Base-by-base conservation (phyloP, 768 basidiomycete genomes). In the Kwoniella europaea region DNA sequence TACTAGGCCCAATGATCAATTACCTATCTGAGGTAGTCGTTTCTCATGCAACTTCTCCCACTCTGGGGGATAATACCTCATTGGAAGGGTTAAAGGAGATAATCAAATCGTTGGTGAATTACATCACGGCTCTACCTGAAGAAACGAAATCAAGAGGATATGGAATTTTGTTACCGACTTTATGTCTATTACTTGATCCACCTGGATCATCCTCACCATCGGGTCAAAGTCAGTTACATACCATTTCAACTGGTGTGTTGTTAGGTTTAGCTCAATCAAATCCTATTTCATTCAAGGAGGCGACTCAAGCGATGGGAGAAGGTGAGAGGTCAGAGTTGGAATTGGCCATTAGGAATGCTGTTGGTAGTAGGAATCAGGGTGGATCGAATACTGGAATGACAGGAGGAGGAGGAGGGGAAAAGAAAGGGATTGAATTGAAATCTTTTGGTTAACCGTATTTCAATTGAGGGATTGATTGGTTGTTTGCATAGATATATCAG, bases 211-310 rank as follows among this genome's bases (percentile, higher is more conserved):
- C 79, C 87, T 0, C 29, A 10, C 42, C 35, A 13, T 16, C 22
- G 15, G 53, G 52, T 29, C 65, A 66, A 20, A 22, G 42, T 4
- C 84, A 85, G 0, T 75, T 90, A 7, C 89, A 90, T 63, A 76
- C 86, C 0, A 88, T 89, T 69, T 89, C 89, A 2, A 86, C 92
- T 22, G 81, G 87, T 2, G 90, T 92, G 62, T 82, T 97, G 0
- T 83, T 98, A 35, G 83, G 86, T 1, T 90, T 92, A 68, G 94
- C 94, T 0, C 87, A 91, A 0, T 84, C 87, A 0, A 88, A 90
- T 3, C 91, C 95, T 0, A 80, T 85, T 4, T 88, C 91, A 13
- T 98, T 98, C 88, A 93, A 92, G 81, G 92, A 93, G 56, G 92
- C 91, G 1, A 90, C 92, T 2, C 87, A 85, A 10, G 89, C 87